Conservation (phyloP, 2,329 filamentous ascomycete species). For the Aspergillus amoenus region DNA sequence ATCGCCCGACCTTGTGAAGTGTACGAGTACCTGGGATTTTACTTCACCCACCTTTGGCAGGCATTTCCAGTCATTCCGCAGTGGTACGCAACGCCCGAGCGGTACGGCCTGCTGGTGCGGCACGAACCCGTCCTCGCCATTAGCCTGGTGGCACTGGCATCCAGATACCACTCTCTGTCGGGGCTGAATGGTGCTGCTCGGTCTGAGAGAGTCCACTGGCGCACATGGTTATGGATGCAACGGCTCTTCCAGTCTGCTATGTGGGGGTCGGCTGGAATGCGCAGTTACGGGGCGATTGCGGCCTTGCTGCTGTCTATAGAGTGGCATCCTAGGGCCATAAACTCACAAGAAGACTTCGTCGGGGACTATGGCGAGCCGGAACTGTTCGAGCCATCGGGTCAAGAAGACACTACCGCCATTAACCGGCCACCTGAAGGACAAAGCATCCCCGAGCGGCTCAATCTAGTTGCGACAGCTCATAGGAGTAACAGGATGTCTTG, state of each 20-base stretch:
- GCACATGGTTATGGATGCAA: conserved; percentile 7
- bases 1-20: background rate
- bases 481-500: conserved; percentile 8
- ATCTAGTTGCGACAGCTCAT: conserved; percentile 4
- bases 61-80: background rate
- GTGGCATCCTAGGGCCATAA: conserved; percentile 5
- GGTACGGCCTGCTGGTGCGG: background rate
- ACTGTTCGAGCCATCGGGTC: conserved; percentile 1
- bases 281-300: background rate
- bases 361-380: background rate
- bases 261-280: conserved; percentile 6
- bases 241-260: conserved; percentile 4
- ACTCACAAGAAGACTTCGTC: conserved; percentile 6
- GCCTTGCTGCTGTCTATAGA: conserved; percentile 5
- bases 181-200: background rate
- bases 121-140: conserved; percentile 4
- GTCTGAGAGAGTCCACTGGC: conserved; percentile 6
- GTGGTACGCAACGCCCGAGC: background rate
- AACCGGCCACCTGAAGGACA: background rate
- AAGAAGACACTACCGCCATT: background rate
- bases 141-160: background rate
- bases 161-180: background rate
- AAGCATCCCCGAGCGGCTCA: conserved; percentile 1
- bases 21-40: conserved; percentile 3
- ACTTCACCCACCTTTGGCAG: conserved; percentile 4